Base-by-base conservation (phyloP, 257 asterid genomes). In the Nicotiana noctiflora region DNA sequence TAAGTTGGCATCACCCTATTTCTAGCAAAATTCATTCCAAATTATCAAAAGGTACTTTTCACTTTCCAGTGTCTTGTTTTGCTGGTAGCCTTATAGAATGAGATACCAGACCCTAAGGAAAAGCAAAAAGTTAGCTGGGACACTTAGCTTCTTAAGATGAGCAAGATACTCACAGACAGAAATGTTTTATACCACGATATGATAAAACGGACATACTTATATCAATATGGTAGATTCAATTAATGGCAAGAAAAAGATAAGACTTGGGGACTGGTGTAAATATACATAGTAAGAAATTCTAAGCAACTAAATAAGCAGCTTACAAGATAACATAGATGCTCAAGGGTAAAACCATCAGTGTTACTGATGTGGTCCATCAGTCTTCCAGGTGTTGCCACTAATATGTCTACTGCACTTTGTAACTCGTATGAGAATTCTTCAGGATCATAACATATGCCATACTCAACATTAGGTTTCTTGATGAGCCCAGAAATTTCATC, bases 341-440 rank as follows among this genome's bases (percentile, higher is more conserved):
- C 90, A 66, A 95, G 92, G 11, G 98, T 90, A 88, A 95, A 95
- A 61, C 99, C 99, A 88, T 88, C n/a, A n/a, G n/a, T n/a, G n/a
- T n/a, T n/a, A 90, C 85, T 86, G 75, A 95, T 91, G 83, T 95
- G 99, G 85, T 95, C 99, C 96, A 93, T 91, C 82, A 95, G 86
- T 87, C 98, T 91, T 82, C 99, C 97, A 6, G 97, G 98, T 79
- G 99, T 95, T 79, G 99, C 98, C 80, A 95, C 97, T 70, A 95
- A 92, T 83, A 95, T 93, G 90, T 95, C 99, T 75, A 95, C 98
- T 67, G 90, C 82, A 84, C 97, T 91, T 86, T 89, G 88, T 34
- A 84, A 83, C 82, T 87, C 91, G 46, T 23, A 86, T 59, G 81
- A 31, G 72, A 79, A 74, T 84, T 91, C 92, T 83, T 83, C 94